Evolutionary conservation across 176 grass and related monocot genomes (phyloP).

Genomic region (Oryza punctata): DNA sequence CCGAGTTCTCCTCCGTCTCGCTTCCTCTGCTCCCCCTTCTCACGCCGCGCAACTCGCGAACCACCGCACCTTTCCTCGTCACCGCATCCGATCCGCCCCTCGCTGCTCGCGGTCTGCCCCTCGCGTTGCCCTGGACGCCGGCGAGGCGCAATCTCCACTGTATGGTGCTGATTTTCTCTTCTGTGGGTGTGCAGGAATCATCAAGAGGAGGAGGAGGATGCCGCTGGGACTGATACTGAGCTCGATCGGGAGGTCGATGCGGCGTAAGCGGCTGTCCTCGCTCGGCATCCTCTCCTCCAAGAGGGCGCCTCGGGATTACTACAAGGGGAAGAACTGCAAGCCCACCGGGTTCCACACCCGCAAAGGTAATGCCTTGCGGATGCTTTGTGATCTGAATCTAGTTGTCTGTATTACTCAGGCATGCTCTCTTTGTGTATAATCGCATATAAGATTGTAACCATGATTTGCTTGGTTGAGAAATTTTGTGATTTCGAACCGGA

Average conservation of each 20-base stretch:
- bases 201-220: conserved; percentile 46
- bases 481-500: neutral
- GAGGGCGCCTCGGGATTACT: conserved; percentile 83
- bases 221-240: conserved; percentile 77
- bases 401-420: neutral
- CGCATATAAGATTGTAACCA: neutral
- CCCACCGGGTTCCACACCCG: conserved; percentile 94
- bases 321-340: conserved; percentile 99
- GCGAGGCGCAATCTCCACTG: neutral
- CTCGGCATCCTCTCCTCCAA: conserved; percentile 91
- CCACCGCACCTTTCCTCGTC: neutral
- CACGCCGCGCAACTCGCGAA: conserved; percentile 7
- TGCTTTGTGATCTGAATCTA: neutral
- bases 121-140: neutral
- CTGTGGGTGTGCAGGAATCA: neutral
- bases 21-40: neutral
- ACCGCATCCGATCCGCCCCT: neutral
- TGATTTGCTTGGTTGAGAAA: neutral
- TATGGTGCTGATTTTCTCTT: neutral
- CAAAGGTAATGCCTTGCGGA: conserved; percentile 60
- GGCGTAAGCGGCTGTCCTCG: conserved; percentile 76
- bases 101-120: neutral
- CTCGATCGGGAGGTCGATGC: conserved; percentile 74
- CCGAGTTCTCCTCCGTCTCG: neutral
- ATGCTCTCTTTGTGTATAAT: neutral